Base-by-base conservation (phyloP, 2,329 filamentous ascomycete species). In the Arthrinium phaeospermum region DNA sequence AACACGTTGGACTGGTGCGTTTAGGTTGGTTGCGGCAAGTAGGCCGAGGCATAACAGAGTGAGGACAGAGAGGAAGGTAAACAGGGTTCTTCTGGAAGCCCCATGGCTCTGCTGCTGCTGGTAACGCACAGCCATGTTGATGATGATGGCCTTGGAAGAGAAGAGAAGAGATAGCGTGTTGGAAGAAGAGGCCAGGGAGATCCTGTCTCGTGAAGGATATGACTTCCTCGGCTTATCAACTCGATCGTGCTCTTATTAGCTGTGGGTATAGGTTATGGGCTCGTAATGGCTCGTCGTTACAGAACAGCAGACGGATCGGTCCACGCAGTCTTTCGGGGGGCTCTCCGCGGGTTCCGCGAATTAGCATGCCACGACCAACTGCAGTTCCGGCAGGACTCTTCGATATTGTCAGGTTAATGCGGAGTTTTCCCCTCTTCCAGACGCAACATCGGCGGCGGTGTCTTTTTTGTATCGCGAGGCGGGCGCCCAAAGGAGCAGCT, bases 41-140 rank as follows among this genome's bases (percentile, higher is more conserved):
- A 81, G 45, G 51, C 79, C 79, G 19, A 85, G 75, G 22, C 83
- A 71, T 61, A 84, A 78, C 47, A 84, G 74, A 8, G 80, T 81
- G 12, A 82, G 73, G 13, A 79, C 75, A 3, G 81, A 78, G 41
- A 83, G 61, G 68, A 78, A 71, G 57, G 74, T 71, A 30, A 80
- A 70, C 19, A 78, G 71, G 44, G 77, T 73, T 69, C 79, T 76
- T 51, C 78, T 76, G 24, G 78, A 74, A 44, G 77, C 74, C 57
- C 72, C 30, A 46, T 73, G 74, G 67, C 70, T 46, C 45, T 70
- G 57, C 45, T 70, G 57, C 30, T 41, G 34, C 57, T n/a, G 34
- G 57, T 41, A 41, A 41, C 10, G 34, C 41, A 34, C 57, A 67
- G 57, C 44, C 70, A 67, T 49, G 51, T 67, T n/a, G n/a, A 41